These are phyloP conservation scores for Ogataea saltuana DNA, from an alignment of 805 yeast genomes.

Conservation along the genomic window DNA sequence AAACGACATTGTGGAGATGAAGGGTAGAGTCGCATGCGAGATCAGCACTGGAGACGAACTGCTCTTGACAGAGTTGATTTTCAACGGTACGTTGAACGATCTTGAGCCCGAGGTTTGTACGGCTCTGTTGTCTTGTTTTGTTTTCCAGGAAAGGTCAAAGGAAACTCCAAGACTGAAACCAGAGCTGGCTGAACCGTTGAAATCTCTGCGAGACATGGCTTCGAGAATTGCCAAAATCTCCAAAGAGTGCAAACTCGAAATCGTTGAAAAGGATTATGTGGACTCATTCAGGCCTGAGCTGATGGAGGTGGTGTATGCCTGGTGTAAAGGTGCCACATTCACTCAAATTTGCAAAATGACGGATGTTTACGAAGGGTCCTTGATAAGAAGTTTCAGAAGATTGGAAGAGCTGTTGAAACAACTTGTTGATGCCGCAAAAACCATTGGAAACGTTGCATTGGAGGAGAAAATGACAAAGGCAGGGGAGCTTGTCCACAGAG, in stretches of 20 bases:
- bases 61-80: conserved; percentile 84
- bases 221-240: conserved; percentile 84
- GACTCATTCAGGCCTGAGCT: conserved; percentile 89
- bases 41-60: conserved; percentile 89
- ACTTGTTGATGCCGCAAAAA: conserved; percentile 85
- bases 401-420: conserved; percentile 92
- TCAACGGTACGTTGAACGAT: conserved; percentile 93
- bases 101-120: conserved; percentile 89
- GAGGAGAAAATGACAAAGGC: conserved; percentile 89
- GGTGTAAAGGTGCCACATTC: conserved; percentile 96
- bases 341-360: conserved; percentile 99
- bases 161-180: conserved; percentile 84
- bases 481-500: conserved; percentile 85
- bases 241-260: conserved; percentile 85
- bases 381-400: conserved; percentile 92
- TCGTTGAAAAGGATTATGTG: conserved; percentile 89
- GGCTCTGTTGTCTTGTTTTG: conserved; percentile 88
- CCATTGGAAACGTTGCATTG: conserved; percentile 86
- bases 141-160: conserved; percentile 93
- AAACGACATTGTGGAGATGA: conserved; percentile 87
- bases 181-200: conserved; percentile 89
- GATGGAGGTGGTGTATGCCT: conserved; percentile 94
- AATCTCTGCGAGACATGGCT: conserved; percentile 89
- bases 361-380: conserved; percentile 95
- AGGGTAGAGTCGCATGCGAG: conserved; percentile 92